These are phyloP conservation scores for Fusarium foetens DNA, from an alignment of 2,329 filamentous ascomycete genomes.

Conservation along the genomic window DNA sequence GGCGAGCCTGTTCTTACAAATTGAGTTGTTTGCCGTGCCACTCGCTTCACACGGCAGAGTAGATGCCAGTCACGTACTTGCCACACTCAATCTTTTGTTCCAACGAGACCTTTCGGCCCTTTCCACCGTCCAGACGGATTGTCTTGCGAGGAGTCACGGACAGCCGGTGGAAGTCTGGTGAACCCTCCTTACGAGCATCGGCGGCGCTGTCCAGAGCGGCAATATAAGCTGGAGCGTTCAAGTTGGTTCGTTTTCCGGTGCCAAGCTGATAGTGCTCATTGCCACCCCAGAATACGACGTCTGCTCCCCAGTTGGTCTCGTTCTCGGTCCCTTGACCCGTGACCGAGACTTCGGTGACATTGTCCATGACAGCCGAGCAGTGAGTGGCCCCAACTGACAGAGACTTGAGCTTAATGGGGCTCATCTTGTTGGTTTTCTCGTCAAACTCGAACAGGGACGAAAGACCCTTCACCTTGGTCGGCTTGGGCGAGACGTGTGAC, in stretches of 20 bases:
- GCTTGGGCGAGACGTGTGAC: slow-evolving; percentile 84
- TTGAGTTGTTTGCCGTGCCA: not conserved
- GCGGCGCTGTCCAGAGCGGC: slow-evolving; percentile 73
- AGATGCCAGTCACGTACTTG: slow-evolving; percentile 82
- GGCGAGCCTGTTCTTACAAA: slow-evolving; percentile 11
- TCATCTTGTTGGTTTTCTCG: slow-evolving; percentile 72
- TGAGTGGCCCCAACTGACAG: slow-evolving; percentile 84
- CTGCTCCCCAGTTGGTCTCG: slow-evolving; percentile 87
- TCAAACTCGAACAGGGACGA: slow-evolving; percentile 90
- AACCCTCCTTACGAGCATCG: slow-evolving; percentile 69
- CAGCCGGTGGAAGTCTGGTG: slow-evolving; percentile 75
- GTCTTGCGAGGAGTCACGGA: slow-evolving; percentile 82
- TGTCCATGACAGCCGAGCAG: slow-evolving; percentile 83
- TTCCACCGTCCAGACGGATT: slow-evolving; percentile 68
- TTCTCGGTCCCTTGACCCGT: slow-evolving; percentile 64
- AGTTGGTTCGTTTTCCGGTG: slow-evolving; percentile 87
- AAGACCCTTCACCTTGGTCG: slow-evolving; percentile 83
- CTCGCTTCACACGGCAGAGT: slow-evolving; percentile 67
- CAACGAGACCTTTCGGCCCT: slow-evolving; percentile 75
- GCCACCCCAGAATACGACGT: slow-evolving; percentile 92
- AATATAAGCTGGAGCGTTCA: slow-evolving; percentile 80
- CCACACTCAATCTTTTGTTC: slow-evolving; percentile 93
- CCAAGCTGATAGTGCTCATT: slow-evolving; percentile 96
- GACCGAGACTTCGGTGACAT: slow-evolving; percentile 74
- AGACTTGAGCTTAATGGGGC: slow-evolving; percentile 80